These are phyloP conservation scores for Anthracocystis setariae DNA, from an alignment of 1,284 basidiomycete species.

Conservation along the genomic window DNA sequence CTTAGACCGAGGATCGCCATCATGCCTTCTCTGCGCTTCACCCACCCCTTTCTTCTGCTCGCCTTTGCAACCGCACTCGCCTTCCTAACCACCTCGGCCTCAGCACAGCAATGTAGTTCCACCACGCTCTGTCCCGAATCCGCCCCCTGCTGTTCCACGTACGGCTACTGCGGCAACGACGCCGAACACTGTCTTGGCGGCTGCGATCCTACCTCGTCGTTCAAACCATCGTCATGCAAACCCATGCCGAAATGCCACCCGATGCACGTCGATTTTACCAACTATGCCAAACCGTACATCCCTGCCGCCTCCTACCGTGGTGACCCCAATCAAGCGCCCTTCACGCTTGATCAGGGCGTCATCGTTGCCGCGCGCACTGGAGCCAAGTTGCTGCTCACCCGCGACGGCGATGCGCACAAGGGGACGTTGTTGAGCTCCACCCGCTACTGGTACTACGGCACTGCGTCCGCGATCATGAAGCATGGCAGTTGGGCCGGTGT, in stretches of 20 bases:
- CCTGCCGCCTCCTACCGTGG: slow-evolving; percentile 39
- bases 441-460: slow-evolving; percentile 51
- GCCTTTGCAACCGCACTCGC: slow-evolving; percentile 19
- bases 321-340: slow-evolving; percentile 39
- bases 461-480: slow-evolving; percentile 41
- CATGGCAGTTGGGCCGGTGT: slow-evolving; percentile 47
- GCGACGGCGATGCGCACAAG: slow-evolving; percentile 19
- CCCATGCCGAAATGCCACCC: slow-evolving; percentile 13
- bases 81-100: slow-evolving; percentile 11
- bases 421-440: slow-evolving; percentile 44
- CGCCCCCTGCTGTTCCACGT: slow-evolving; percentile 40
- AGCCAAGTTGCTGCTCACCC: slow-evolving; percentile 39
- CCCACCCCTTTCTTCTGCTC: slow-evolving; percentile 15
- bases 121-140: slow-evolving; percentile 21
- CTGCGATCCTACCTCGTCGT: slow-evolving; percentile 44
- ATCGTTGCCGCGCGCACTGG: slow-evolving; percentile 28
- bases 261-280: slow-evolving; percentile 37
- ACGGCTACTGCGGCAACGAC: slow-evolving; percentile 45
- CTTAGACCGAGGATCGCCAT: not conserved
- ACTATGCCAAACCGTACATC: slow-evolving; percentile 42
- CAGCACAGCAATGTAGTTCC: slow-evolving; percentile 25
- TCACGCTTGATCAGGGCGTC: slow-evolving; percentile 49
- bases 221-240: slow-evolving; percentile 39
- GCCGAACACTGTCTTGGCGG: slow-evolving; percentile 36
- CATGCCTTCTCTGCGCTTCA: slow-evolving; percentile 18